Conservation (phyloP, 345 rosid species). For the Eucalyptus cloeziana region DNA sequence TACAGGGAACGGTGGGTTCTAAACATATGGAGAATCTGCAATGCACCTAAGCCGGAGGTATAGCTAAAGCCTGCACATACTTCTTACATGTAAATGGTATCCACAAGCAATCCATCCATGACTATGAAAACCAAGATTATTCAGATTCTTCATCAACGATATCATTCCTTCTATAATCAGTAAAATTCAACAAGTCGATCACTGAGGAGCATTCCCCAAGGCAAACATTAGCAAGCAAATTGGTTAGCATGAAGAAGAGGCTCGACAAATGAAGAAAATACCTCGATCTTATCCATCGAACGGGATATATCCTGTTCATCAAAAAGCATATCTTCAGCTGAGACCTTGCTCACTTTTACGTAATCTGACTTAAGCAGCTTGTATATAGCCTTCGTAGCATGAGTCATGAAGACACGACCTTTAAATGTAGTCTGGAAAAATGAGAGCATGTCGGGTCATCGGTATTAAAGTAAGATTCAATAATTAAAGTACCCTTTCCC, state of each 20-base stretch:
- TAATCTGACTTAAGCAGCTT: constrained; percentile 75
- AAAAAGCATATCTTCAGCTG: constrained; percentile 85
- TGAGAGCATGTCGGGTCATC: background rate
- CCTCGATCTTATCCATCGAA: constrained; percentile 97
- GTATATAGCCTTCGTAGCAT: constrained; percentile 93
- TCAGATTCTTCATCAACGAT: background rate
- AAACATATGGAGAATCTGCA: background rate
- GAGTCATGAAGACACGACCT: constrained; percentile 91
- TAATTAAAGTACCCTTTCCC: background rate
- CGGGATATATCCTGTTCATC: constrained; percentile 77
- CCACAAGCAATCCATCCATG: background rate
- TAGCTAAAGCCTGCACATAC: background rate
- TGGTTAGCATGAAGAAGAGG: background rate
- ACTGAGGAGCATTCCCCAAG: background rate
- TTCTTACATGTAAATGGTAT: background rate
- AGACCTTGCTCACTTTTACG: constrained; percentile 91
- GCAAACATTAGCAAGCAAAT: background rate
- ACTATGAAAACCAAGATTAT: background rate
- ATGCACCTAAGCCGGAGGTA: background rate
- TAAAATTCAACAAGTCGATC: background rate
- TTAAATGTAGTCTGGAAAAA: constrained; percentile 61
- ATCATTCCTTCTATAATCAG: background rate
- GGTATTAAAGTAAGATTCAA: background rate
- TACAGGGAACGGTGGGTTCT: background rate
- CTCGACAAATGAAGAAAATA: background rate